A percentile compares a stretch with the other conserved stretches of the same genome.
Evolutionary conservation across 2,329 filamentous ascomycete species (phyloP).

Genomic region (Penicillium sp.): DNA sequence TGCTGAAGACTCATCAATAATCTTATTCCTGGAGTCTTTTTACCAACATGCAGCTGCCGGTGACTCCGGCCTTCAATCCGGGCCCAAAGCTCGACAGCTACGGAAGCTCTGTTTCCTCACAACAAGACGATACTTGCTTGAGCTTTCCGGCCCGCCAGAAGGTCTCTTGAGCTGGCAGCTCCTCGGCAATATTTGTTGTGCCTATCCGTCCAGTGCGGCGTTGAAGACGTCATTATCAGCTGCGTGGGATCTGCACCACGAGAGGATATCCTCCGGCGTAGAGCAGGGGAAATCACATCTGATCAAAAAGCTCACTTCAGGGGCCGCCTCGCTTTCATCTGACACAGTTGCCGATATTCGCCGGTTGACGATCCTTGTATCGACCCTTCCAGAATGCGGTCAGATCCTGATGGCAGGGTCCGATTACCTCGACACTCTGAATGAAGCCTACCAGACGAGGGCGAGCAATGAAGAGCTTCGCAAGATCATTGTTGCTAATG

Average conservation of each 20-base stretch:
- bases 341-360: slow-evolving; percentile 27
- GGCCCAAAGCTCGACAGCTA: slow-evolving; percentile 45
- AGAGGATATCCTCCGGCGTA: slow-evolving; percentile 30
- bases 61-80: slow-evolving; percentile 23
- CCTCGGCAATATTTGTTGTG: slow-evolving; percentile 60
- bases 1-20: slow-evolving; percentile 53
- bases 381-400: slow-evolving; percentile 41
- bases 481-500: slow-evolving; percentile 63
- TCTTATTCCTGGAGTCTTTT: slow-evolving; percentile 62
- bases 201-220: slow-evolving; percentile 60
- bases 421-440: slow-evolving; percentile 75
- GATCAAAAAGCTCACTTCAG: slow-evolving; percentile 26
- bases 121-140: slow-evolving; percentile 51
- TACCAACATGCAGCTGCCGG: slow-evolving; percentile 48
- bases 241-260: slow-evolving; percentile 38
- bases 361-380: slow-evolving; percentile 36
- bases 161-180: slow-evolving; percentile 59
- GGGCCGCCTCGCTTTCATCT: slow-evolving; percentile 8
- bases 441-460: slow-evolving; percentile 43
- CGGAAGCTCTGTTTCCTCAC: slow-evolving; percentile 62
- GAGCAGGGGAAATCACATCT: slow-evolving; percentile 32
- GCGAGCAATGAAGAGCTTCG: slow-evolving; percentile 55
- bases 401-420: slow-evolving; percentile 71
- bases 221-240: slow-evolving; percentile 48
- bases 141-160: slow-evolving; percentile 39